phyloP scores from a whole-genome alignment of 768 basidiomycete species.

The Lactarius psammicola region DNA sequence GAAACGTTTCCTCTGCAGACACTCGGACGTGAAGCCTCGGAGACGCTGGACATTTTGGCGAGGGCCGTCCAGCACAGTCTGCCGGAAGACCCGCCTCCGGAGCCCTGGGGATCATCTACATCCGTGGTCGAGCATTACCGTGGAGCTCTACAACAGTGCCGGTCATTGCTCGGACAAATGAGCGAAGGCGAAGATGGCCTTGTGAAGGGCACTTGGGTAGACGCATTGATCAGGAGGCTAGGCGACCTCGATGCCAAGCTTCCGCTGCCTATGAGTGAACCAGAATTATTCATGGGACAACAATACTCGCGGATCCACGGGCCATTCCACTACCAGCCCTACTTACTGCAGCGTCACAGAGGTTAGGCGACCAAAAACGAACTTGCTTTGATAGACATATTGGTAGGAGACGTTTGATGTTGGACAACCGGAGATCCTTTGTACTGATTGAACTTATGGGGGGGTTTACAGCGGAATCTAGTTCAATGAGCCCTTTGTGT shows the following conservation, averaged over 20 bases:
- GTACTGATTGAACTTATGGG: neutral
- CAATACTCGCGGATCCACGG: neutral
- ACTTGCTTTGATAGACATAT: neutral
- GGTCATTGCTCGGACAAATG: neutral
- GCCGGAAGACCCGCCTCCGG: neutral
- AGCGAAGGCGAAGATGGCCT: neutral
- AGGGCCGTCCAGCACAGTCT: neutral
- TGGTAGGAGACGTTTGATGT: neutral
- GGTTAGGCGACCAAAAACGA: neutral
- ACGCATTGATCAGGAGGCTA: neutral
- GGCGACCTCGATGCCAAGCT: constrained; percentile 1
- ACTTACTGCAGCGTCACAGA: constrained; percentile 2
- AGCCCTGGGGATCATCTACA: neutral
- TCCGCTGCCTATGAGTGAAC: neutral
- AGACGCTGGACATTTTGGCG: constrained; percentile 4
- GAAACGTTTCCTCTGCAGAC: neutral
- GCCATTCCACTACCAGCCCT: neutral
- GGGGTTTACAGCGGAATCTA: neutral
- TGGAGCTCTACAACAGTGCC: neutral
- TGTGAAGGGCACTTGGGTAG: neutral
- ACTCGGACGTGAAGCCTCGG: neutral
- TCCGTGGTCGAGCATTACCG: neutral
- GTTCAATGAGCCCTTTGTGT: no score
- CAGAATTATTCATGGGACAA: neutral
- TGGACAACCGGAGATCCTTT: no score